Evolutionary conservation across 208 protist species (phyloP), one percentile per base, ranked within the genome.

Genomic region (Acanthamoeba royreba): DNA sequence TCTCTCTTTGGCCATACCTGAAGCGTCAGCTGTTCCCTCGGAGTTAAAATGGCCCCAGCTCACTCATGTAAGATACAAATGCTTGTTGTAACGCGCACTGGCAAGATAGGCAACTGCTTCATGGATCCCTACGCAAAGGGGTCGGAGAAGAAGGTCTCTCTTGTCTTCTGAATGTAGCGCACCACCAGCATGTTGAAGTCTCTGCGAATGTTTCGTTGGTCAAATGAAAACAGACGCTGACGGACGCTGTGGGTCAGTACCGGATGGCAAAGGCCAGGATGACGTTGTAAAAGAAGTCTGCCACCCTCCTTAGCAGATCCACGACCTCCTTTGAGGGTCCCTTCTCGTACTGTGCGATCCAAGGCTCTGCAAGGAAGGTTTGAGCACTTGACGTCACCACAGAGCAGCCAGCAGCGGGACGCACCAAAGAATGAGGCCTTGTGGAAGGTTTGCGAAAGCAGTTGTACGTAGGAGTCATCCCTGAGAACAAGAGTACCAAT

Each of bases 111-210:
- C 8, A 13, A 28, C 19, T 63, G 5, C 2, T 7, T 19, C 0
- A 28, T 28, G n/a, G 0, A 28, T 28, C 55, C 7, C 45, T 38
- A 77, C 0, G 66, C 66, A 8, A 77, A 77, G 3, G 66, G 66
- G 35, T 77, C 66, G 35, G 66, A 77, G 66, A 77, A 77, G 66
- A 77, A 77, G 66, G 22, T 77, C 9, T 77, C 66, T 43, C 66
- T 77, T 38, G 66, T 77, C 35, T 77, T 77, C 66, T 77, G 66
- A 28, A 77, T 77, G 66, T 77, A 77, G 25, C 66, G 66, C 66
- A 77, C 66, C 66, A 77, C 66, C 33, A 77, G 66, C 66, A 77
- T 77, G 66, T 77, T 77, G 33, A 77, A 77, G 66, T 77, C 66
- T 38, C 66, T 77, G 28, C 19, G 61, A 11, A 35, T 0, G 0